Percentiles rank a stretch among this genome's conserved stretches.
Evolutionary conservation across 2,329 filamentous ascomycete genomes (phyloP).

Genomic region (Sphaerulina populicola): DNA sequence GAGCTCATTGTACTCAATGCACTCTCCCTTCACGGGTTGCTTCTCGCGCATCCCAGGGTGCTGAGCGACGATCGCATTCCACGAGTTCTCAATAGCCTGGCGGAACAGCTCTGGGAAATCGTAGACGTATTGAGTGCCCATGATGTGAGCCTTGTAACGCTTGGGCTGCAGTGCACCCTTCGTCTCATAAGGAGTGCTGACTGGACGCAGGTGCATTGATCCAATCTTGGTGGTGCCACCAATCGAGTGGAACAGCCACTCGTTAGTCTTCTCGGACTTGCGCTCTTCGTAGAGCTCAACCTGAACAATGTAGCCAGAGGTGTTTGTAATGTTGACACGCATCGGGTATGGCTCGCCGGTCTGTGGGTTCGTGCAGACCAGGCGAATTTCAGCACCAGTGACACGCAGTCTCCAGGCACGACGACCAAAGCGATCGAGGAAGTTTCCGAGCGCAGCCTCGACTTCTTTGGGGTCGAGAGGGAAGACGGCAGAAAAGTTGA

Average conservation of each 20-base stretch:
- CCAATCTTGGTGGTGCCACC: slow-evolving; percentile 92
- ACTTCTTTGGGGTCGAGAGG: slow-evolving; percentile 82
- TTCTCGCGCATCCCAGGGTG: slow-evolving; percentile 67
- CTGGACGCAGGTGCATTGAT: slow-evolving; percentile 84
- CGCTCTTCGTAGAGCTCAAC: slow-evolving; percentile 96
- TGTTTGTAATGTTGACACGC: slow-evolving; percentile 95
- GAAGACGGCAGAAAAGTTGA: slow-evolving; percentile 98
- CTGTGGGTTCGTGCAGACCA: slow-evolving; percentile 84
- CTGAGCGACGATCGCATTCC: slow-evolving; percentile 66
- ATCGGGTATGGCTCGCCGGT: slow-evolving; percentile 83
- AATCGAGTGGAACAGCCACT: slow-evolving; percentile 98
- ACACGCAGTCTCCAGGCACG: slow-evolving; percentile 95
- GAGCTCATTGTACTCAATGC: slow-evolving; percentile 87
- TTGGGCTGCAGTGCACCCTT: slow-evolving; percentile 99
- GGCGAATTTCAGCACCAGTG: slow-evolving; percentile 93
- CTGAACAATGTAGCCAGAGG: slow-evolving; percentile 93
- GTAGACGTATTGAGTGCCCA: slow-evolving; percentile 99
- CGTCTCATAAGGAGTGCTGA: slow-evolving; percentile 87
- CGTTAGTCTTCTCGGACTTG: slow-evolving; percentile 87
- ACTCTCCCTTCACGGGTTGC: slow-evolving; percentile 78
- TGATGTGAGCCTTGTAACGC: slow-evolving; percentile 97
- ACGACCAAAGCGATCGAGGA: slow-evolving; percentile 91
- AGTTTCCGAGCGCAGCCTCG: slow-evolving; percentile 84
- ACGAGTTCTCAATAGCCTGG: slow-evolving; percentile 93
- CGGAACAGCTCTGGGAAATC: slow-evolving; percentile 99